Base-by-base conservation (phyloP, 2,329 filamentous ascomycete genomes). In the Diaporthe vexans region DNA sequence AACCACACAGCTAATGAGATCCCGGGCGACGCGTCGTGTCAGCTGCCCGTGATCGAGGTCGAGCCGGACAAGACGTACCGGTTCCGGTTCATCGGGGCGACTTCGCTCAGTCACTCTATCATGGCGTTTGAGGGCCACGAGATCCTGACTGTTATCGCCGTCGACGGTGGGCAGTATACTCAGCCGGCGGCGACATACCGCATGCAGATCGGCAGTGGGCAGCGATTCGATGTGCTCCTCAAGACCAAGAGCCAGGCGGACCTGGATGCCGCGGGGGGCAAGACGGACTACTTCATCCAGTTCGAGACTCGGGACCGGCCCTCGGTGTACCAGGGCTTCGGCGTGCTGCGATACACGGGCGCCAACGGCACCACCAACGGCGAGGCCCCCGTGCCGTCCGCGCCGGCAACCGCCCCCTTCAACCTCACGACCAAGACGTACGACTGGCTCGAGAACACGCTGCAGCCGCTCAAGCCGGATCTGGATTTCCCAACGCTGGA, bases 21-120 rank as follows among this genome's bases (percentile, higher is more conserved):
- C 74, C 29, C 78, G 1, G 67, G 68, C 40, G 79, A 84, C 76
- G 75, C 71, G 63, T 81, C 79, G 54, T 87, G 88, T 80, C 80
- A 82, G 71, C 83, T 88, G 3, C 84, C 86, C 6, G 83, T 90
- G 4, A 88, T 93, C 74, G 85, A 89, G 8, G 88, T 94, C 11
- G 83, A 91, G 51, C 89, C 91, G 0, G 88, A 84, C 15, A 90
- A 87, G 79, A 90, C 87, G 0, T 94, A 93, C 77, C 86, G 91
- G 1, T 81, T 93, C 70, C 86, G 92, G 13, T 89, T 91, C 78
- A 87, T 93, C 57, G 90, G 90, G 5, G 86, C 81, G 0, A 88
- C 87, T 0, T 88, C 88, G 0, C 82, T 93, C 24, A 90, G 89
- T 0, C 84, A 89, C 76, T 81, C 88, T 4, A 85, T 86, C 1